Conservation (phyloP, 2,329 filamentous ascomycete genomes). For the Chrysoporthe cubensis region DNA sequence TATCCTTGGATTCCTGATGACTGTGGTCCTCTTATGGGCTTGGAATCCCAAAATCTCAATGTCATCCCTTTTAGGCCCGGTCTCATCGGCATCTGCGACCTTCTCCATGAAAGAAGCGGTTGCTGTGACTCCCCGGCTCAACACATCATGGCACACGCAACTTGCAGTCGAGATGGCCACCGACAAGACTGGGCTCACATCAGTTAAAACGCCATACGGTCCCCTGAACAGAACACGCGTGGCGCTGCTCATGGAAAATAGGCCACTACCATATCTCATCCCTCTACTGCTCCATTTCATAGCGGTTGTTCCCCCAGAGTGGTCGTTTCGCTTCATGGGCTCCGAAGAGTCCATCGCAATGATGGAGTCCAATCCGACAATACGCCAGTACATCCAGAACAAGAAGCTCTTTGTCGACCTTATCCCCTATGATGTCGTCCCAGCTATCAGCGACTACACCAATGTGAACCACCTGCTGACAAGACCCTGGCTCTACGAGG, state of each 20-base stretch:
- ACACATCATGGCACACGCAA: slow-evolving; percentile 18
- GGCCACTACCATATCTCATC: slow-evolving; percentile 51
- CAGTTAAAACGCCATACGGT: slow-evolving; percentile 1
- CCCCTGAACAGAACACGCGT: slow-evolving; percentile 36
- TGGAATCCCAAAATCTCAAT: slow-evolving; percentile 2
- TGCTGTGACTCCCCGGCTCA: background rate
- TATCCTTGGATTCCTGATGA: background rate
- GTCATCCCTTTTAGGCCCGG: background rate
- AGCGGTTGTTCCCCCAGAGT: slow-evolving; percentile 58
- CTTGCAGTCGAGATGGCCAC: slow-evolving; percentile 6
- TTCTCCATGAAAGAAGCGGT: background rate
- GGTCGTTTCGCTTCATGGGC: slow-evolving; percentile 61
- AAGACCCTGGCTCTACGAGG: slow-evolving; percentile 55
- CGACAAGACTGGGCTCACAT: slow-evolving; percentile 7
- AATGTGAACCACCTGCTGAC: slow-evolving; percentile 58
- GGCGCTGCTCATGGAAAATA: slow-evolving; percentile 58
- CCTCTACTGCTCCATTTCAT: slow-evolving; percentile 61
- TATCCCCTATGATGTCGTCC: slow-evolving; percentile 53
- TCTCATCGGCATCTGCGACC: background rate
- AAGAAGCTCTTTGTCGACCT: slow-evolving; percentile 55
- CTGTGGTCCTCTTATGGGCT: background rate
- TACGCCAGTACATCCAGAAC: slow-evolving; percentile 38
- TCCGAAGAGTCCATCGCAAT: slow-evolving; percentile 48
- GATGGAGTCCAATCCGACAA: slow-evolving; percentile 22
- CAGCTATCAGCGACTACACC: slow-evolving; percentile 50